Conservation (phyloP, 2,329 filamentous ascomycete genomes). For the Zasmidium citrigriseum region DNA sequence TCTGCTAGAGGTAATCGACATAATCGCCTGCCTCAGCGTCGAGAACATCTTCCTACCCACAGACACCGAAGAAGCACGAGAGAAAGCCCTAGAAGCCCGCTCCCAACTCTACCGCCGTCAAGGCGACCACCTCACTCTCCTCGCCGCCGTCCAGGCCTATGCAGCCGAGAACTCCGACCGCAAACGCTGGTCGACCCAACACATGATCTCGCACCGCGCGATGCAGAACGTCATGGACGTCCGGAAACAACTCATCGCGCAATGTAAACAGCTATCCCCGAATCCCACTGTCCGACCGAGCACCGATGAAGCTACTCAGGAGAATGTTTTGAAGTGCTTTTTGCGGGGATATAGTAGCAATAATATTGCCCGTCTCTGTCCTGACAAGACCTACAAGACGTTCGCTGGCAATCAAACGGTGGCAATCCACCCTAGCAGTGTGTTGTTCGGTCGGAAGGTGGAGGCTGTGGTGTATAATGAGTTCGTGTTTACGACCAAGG, state of each 20-base stretch:
- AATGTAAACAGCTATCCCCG: slow-evolving; percentile 53
- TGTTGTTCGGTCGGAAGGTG: slow-evolving; percentile 60
- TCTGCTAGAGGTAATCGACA: slow-evolving; percentile 80
- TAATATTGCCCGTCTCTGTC: slow-evolving; percentile 35
- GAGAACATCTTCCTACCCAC: slow-evolving; percentile 65
- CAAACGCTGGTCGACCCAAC: slow-evolving; percentile 60
- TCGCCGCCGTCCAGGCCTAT: slow-evolving; percentile 62
- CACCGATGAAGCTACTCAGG: slow-evolving; percentile 45
- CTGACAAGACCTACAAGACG: slow-evolving; percentile 63
- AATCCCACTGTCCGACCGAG: slow-evolving; percentile 19
- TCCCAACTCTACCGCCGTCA: slow-evolving; percentile 59
- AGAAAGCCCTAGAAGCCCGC: slow-evolving; percentile 58
- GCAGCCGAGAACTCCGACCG: slow-evolving; percentile 59
- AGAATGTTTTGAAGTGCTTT: slow-evolving; percentile 59
- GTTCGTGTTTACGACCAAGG: slow-evolving; percentile 65
- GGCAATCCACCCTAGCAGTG: slow-evolving; percentile 63
- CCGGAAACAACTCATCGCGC: slow-evolving; percentile 60
- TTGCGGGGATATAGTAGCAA: slow-evolving; percentile 59
- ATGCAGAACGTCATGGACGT: slow-evolving; percentile 69
- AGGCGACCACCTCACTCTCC: slow-evolving; percentile 64
- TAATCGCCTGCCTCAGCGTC: slow-evolving; percentile 68
- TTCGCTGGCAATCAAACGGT: slow-evolving; percentile 63
- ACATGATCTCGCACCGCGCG: slow-evolving; percentile 62
- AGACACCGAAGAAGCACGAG: slow-evolving; percentile 61
- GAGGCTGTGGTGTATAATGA: slow-evolving; percentile 67